A percentile compares a stretch with the other conserved stretches of the same genome.
Conservation (phyloP, 371 early-diverging fungal species). For the Syncephalastrum contaminatum region DNA sequence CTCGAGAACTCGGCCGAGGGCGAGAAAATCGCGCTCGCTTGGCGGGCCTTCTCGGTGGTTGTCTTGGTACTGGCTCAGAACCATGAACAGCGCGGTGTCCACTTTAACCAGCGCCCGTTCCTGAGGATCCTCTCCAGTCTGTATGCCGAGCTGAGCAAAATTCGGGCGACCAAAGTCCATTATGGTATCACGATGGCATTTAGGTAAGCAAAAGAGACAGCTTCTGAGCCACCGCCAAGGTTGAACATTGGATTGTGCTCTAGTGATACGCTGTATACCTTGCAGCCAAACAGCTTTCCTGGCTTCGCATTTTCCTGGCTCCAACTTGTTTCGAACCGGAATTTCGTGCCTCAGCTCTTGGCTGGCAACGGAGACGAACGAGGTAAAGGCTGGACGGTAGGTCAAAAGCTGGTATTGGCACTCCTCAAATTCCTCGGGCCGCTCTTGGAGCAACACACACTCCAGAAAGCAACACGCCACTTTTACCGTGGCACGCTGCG, state of each 20-base stretch:
- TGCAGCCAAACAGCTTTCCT: slow-evolving; percentile 86
- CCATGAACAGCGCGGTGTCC: slow-evolving; percentile 71
- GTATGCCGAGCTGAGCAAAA: slow-evolving; percentile 72
- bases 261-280: slow-evolving; percentile 80
- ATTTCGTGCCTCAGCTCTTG: slow-evolving; percentile 84
- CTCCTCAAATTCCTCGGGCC: slow-evolving; percentile 84
- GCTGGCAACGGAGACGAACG: slow-evolving; percentile 10
- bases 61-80: slow-evolving; percentile 80
- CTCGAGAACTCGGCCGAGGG: slow-evolving; percentile 39
- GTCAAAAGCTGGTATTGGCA: slow-evolving; percentile 76
- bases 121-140: slow-evolving; percentile 84
- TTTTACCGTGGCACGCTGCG: slow-evolving; percentile 91
- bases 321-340: slow-evolving; percentile 87
- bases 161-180: slow-evolving; percentile 31
- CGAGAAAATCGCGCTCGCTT: slow-evolving; percentile 60
- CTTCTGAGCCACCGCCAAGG: slow-evolving; percentile 34
- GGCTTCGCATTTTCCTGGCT: slow-evolving; percentile 97
- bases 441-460: slow-evolving; percentile 62
- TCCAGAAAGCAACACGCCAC: slow-evolving; percentile 64
- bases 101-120: slow-evolving; percentile 91
- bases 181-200: slow-evolving; percentile 26
- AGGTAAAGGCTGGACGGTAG: slow-evolving; percentile 78
- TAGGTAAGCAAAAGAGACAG: slow-evolving; percentile 22
- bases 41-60: slow-evolving; percentile 81
- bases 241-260: slow-evolving; percentile 13